phyloP scores from a whole-genome alignment of 192 early-diverging fungal species.

The Backusella liffmaniae region DNA sequence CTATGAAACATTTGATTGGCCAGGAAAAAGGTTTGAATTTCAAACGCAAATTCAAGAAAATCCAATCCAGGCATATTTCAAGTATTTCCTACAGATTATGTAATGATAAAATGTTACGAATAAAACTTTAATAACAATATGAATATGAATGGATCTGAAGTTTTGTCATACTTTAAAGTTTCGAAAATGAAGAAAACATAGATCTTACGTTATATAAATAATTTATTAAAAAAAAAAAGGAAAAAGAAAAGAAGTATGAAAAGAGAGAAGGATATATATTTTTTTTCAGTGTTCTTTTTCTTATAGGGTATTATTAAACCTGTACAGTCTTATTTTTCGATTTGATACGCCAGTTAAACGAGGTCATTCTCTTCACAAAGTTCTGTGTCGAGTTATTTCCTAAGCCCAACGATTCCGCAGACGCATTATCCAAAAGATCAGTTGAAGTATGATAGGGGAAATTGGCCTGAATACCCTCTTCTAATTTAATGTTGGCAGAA shows the following conservation, averaged over 20 bases:
- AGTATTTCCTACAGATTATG: too few relatives aligned
- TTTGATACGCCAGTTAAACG: constrained; percentile 15
- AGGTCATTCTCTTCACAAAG: constrained; percentile 17
- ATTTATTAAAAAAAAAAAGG: not conserved
- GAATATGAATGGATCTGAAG: not conserved
- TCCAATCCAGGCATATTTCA: too few relatives aligned
- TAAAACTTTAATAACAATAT: not conserved
- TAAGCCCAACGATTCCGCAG: not conserved
- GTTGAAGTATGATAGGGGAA: constrained; percentile 2
- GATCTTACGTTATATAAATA: not conserved
- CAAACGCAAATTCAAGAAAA: not conserved
- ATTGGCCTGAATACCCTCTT: not conserved
- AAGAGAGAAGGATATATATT: not conserved
- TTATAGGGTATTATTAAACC: not conserved
- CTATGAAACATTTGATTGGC: too few relatives aligned
- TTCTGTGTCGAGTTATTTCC: not conserved
- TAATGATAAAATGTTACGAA: too few relatives aligned
- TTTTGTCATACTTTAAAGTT: not conserved
- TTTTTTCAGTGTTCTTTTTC: not conserved
- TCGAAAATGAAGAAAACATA: not conserved
- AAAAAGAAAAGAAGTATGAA: not conserved
- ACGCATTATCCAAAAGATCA: not conserved
- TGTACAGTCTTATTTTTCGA: constrained; percentile 1
- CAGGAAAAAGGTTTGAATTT: too few relatives aligned
- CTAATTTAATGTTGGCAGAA: not conserved